These are phyloP conservation scores for Macrolepiota dolichaula DNA, from an alignment of 768 basidiomycete genomes.

Conservation along the genomic window DNA sequence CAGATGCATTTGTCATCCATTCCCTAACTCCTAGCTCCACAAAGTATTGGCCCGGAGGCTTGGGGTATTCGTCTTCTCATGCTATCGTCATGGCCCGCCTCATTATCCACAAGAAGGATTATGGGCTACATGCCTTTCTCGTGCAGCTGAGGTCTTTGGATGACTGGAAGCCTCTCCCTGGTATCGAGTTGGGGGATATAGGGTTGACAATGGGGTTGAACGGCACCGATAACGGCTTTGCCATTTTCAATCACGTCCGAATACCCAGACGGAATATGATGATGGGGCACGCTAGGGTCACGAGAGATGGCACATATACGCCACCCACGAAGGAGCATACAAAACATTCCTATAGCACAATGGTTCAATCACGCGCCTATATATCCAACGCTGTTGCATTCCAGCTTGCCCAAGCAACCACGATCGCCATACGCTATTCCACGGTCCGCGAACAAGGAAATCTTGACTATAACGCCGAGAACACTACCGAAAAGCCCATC, in stretches of 20 bases:
- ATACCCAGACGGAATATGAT: constrained; percentile 22
- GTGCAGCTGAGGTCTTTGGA: constrained; percentile 22
- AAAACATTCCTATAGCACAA: constrained; percentile 20
- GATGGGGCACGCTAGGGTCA: constrained; percentile 18
- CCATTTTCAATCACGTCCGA: constrained; percentile 19
- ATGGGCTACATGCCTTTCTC: constrained; percentile 23
- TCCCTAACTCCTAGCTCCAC: constrained; percentile 21
- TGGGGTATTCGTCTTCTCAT: constrained; percentile 22
- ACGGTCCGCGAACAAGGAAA: constrained; percentile 23
- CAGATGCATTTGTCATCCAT: constrained; percentile 22
- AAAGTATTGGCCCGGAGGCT: constrained; percentile 24
- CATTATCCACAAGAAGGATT: constrained; percentile 14
- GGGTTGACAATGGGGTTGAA: constrained; percentile 22
- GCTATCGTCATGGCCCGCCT: constrained; percentile 25
- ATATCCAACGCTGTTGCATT: constrained; percentile 17
- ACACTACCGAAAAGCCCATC: constrained; percentile 14
- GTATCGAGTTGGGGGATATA: constrained; percentile 24
- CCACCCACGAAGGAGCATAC: neutral
- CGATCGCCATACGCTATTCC: constrained; percentile 24
- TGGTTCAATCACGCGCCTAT: constrained; percentile 18
- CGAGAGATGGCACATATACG: constrained; percentile 18
- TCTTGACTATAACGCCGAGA: constrained; percentile 13
- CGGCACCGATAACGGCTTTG: constrained; percentile 23
- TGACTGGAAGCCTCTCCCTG: constrained; percentile 18
- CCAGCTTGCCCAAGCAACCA: constrained; percentile 22